Evolutionary conservation across 208 protist genomes (phyloP), one percentile per base, ranked within the genome.

Genomic region (Novymonas esmeraldas): DNA sequence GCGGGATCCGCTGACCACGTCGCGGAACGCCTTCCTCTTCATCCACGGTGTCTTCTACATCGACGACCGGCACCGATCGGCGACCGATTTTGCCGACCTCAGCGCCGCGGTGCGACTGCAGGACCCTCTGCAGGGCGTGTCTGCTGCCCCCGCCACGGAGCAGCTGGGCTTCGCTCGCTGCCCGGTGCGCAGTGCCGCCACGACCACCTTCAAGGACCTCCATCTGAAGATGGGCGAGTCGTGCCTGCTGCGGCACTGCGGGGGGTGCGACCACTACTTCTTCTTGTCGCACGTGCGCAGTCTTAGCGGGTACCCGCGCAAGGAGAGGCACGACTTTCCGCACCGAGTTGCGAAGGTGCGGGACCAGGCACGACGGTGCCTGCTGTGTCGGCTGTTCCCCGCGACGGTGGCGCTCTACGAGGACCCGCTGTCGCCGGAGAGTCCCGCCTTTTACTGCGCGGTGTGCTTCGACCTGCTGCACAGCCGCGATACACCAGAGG

Each of bases 41-140:
- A 85, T 95, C 49, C 82, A 74, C 45, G 90, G 80, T 33, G 78
- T 73, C 22, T 95, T 95, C 50, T 95, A 93, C 65, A 66, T 95
- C 42, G 87, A 95, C 55, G 87, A 95, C 62, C 81, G 89, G 6
- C 86, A 90, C 61, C 57, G 60, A 14, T 75, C 69, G 6, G 59
- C 74, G 6, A 59, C 61, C 4, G 79, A 79, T 26, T 90, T 87
- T 36, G 73, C 83, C 41, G 89, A 95, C 52, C 44, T 93, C 44
- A 90, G 71, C 16, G 54, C 24, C 11, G 60, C 64, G 9, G 85
- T 93, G 46, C 84, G 90, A 26, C 52, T 50, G 22, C 76, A 80
- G 51, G 62, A 86, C 36, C 79, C 84, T 14, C 42, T 64, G 61
- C 33, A 55, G 2, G 70, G 57, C 38, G 38, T 36, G 13, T 38